Conservation (phyloP, 2,329 filamentous ascomycete genomes). For the Sclerotinia glacialis region DNA sequence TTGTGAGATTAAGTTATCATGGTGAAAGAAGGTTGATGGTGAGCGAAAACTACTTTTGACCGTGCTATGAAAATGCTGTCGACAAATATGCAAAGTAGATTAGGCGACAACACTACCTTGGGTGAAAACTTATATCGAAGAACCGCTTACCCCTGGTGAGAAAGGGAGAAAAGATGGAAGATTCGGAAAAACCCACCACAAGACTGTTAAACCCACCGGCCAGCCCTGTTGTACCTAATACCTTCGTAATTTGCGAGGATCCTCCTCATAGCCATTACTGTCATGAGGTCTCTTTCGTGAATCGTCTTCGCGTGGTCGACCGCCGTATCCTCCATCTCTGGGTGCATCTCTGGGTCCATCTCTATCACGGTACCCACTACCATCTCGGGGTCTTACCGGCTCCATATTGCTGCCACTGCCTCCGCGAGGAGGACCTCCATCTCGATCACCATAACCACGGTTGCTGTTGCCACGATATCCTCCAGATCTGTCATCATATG, state of each 20-base stretch:
- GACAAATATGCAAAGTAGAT: constrained; percentile 27
- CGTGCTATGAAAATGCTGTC: constrained; percentile 19
- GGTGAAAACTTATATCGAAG: constrained; percentile 34
- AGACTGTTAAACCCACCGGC: constrained; percentile 36
- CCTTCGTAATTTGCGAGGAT: constrained; percentile 63
- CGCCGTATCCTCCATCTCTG: constrained; percentile 48
- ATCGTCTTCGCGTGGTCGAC: constrained; percentile 53
- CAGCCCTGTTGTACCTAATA: constrained; percentile 50
- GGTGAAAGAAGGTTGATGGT: constrained; percentile 16
- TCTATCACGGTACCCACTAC: constrained; percentile 52
- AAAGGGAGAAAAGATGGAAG: constrained; percentile 41
- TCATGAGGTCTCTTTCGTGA: constrained; percentile 54
- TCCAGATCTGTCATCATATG: constrained; percentile 57
- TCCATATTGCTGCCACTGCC: constrained; percentile 73
- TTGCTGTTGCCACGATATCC: constrained; percentile 45
- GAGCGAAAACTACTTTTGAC: constrained; percentile 11
- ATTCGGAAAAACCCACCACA: constrained; percentile 50
- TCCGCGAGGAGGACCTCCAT: constrained; percentile 32
- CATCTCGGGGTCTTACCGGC: constrained; percentile 67
- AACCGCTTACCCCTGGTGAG: constrained; percentile 42
- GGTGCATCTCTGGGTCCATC: constrained; percentile 54
- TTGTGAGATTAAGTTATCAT: constrained; percentile 30
- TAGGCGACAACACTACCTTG: constrained; percentile 39
- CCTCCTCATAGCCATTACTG: constrained; percentile 76
- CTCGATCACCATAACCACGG: constrained; percentile 45